Evolutionary conservation across 1,284 basidiomycete species (phyloP).

Genomic region (Thecaphora frezii): DNA sequence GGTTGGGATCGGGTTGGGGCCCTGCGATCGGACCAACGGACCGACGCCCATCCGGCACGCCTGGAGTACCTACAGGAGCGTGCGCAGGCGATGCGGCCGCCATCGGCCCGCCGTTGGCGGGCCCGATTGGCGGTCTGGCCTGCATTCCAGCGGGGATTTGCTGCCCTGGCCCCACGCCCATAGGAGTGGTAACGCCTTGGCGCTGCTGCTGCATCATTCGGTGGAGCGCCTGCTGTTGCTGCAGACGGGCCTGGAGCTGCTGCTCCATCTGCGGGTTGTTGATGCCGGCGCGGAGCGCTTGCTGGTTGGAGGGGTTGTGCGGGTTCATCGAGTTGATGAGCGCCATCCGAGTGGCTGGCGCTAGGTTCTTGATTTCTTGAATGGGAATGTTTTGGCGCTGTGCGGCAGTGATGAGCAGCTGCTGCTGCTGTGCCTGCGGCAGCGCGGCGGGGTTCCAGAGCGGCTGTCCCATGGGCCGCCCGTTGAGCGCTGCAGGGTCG

Average conservation of each 20-base stretch:
- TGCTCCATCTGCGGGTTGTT: conserved; percentile 34
- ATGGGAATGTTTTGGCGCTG: conserved; percentile 47
- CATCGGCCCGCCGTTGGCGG: conserved; percentile 22
- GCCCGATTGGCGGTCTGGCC: conserved; percentile 28
- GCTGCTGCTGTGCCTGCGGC: conserved; percentile 49
- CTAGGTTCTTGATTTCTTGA: conserved; percentile 54
- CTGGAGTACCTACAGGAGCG: conserved; percentile 14
- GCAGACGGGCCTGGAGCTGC: conserved; percentile 44
- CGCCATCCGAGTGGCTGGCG: conserved; percentile 41
- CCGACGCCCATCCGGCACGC: conserved; percentile 25
- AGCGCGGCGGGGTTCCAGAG: conserved; percentile 38
- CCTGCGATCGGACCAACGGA: conserved; percentile 19
- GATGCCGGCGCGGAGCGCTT: conserved; percentile 28
- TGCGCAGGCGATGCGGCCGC: conserved; percentile 24
- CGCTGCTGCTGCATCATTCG: conserved; percentile 45
- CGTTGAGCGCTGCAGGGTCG: conserved; percentile 17
- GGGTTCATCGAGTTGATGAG: conserved; percentile 47
- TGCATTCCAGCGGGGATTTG: conserved; percentile 21
- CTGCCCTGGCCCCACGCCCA: neutral
- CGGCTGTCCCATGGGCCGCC: conserved; percentile 13
- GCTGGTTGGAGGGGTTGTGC: conserved; percentile 32
- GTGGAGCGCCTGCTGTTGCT: conserved; percentile 43
- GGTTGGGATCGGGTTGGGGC: conserved; percentile 9
- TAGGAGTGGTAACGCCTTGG: conserved; percentile 6
- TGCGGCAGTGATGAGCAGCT: conserved; percentile 49